These are phyloP conservation scores for Turnera subulata DNA, from an alignment of 345 rosid species.

Conservation along the genomic window DNA sequence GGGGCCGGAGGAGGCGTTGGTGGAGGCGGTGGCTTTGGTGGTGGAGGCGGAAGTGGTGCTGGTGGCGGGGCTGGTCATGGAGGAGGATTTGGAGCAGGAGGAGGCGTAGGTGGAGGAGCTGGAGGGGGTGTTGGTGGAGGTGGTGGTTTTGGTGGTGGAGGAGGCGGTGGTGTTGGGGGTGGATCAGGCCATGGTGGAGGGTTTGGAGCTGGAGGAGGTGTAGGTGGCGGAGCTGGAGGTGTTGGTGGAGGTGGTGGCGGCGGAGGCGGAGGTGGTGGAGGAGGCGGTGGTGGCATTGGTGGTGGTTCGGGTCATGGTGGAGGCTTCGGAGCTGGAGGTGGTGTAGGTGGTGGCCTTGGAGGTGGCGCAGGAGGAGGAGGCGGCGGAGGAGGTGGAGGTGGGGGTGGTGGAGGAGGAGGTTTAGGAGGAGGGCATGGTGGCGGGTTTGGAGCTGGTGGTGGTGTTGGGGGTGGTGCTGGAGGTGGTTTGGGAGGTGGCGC, in stretches of 20 bases:
- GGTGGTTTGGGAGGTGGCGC: too few relatives aligned
- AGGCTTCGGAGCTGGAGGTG: slow-evolving; percentile 40
- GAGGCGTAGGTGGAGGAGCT: not conserved
- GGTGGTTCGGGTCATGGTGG: slow-evolving; percentile 59
- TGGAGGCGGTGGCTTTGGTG: not conserved
- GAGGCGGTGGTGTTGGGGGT: not conserved
- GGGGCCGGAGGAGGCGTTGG: not conserved
- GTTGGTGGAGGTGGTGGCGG: slow-evolving; percentile 30
- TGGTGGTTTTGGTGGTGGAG: not conserved
- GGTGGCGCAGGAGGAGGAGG: too few relatives aligned
- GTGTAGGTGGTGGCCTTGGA: slow-evolving; percentile 23
- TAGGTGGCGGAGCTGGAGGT: slow-evolving; percentile 15
- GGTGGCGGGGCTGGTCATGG: not conserved
- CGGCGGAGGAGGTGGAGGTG: slow-evolving; percentile 37
- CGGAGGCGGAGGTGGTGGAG: slow-evolving; percentile 32
- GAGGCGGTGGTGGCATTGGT: slow-evolving; percentile 44
- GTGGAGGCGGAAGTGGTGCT: not conserved
- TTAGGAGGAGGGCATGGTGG: slow-evolving; percentile 38
- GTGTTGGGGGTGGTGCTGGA: slow-evolving; percentile 28
- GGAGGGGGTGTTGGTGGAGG: not conserved
- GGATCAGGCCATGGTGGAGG: slow-evolving; percentile 1
- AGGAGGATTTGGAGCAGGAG: not conserved
- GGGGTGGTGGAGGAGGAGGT: slow-evolving; percentile 35
- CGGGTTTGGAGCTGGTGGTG: slow-evolving; percentile 30
- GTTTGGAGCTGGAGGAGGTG: slow-evolving; percentile 5